Evolutionary conservation across 2,329 filamentous ascomycete genomes (phyloP), one percentile per base, ranked within the genome.

Genomic region (Fusarium veterinarium): DNA sequence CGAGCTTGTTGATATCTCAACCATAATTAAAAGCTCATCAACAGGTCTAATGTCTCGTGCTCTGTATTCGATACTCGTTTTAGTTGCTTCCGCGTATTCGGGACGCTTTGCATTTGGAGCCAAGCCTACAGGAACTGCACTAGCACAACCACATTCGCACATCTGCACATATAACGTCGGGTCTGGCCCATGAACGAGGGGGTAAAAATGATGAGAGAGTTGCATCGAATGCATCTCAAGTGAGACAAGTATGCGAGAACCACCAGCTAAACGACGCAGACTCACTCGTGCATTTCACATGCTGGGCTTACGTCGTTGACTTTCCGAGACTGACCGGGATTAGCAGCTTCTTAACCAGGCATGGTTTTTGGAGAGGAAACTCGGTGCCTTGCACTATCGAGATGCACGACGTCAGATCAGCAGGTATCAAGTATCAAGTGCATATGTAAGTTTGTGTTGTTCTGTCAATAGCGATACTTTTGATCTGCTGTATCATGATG

Each of bases 281-380:
- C 69, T 73, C 52, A 67, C 60, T 41, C 37, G 31, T 52, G 33
- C 45, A 67, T 45, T 46, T 69, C 35, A 40, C 42, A 53, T 52
- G 38, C 71, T 73, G 57, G 70, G 71, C 71, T 64, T 74, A 71
- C 71, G 71, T 73, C 60, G 63, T 64, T 71, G 67, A 68, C 48
- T 55, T 53, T 53, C n/a, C 25, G 31, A 41, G 28, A 58, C 28
- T 6, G 67, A 48, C 61, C 33, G 48, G 70, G 69, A 37, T 71
- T 46, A 35, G n/a, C n/a, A 52, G 28, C 33, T 57, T 58, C 40
- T 61, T 20, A 40, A 37, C 49, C 28, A 51, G 46, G 40, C 9
- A 44, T 40, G 44, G 23, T 45, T 19, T 38, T 64, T 28, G 33
- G 38, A 19, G 33, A 45, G 38, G 44, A 30, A 58, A 45, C 49